phyloP scores from a whole-genome alignment of 257 asterid species.

The Catharanthus roseus region DNA sequence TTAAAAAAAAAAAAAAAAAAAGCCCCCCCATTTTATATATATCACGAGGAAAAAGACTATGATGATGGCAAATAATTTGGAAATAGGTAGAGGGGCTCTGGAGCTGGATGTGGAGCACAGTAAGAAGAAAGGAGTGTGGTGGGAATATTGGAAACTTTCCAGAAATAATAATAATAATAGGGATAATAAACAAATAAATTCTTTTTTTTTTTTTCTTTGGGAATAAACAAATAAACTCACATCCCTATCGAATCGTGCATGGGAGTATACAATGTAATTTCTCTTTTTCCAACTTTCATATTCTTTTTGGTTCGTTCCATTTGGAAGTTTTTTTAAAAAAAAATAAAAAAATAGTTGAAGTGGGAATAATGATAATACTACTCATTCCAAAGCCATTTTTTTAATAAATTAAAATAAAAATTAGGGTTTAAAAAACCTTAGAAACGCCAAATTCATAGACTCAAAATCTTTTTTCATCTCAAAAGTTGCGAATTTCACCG shows the following conservation, averaged over 20 bases:
- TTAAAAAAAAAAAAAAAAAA: too few species aligned
- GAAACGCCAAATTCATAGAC: slow-evolving; percentile 21
- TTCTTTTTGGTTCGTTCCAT: slow-evolving; percentile 18
- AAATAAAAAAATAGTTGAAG: slow-evolving; percentile 17
- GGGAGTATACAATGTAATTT: slow-evolving; percentile 1
- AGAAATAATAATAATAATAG: too few species aligned
- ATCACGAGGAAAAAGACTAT: too few species aligned
- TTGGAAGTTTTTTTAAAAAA: slow-evolving; percentile 12
- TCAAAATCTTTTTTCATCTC: slow-evolving; percentile 31
- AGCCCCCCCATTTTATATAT: too few species aligned
- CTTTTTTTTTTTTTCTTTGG: too few species aligned
- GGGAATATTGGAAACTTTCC: slow-evolving; percentile 15
- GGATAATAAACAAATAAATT: too few species aligned
- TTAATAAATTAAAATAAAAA: too few species aligned
- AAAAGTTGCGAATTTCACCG: slow-evolving; percentile 42
- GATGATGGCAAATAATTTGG: too few species aligned
- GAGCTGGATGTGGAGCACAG: slow-evolving; percentile 60
- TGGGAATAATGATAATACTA: slow-evolving; percentile 22
- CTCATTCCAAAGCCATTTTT: slow-evolving; percentile 24
- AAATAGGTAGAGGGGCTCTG: slow-evolving; percentile 30
- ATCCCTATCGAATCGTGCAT: slow-evolving; percentile 33
- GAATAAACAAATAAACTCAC: slow-evolving; percentile 18
- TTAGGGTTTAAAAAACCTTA: too few species aligned
- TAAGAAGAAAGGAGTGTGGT: slow-evolving; percentile 27
- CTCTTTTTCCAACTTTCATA: slow-evolving; percentile 15